phyloP scores from a whole-genome alignment of 2,329 filamentous ascomycete species.

The Amesomyces nigricolor region DNA sequence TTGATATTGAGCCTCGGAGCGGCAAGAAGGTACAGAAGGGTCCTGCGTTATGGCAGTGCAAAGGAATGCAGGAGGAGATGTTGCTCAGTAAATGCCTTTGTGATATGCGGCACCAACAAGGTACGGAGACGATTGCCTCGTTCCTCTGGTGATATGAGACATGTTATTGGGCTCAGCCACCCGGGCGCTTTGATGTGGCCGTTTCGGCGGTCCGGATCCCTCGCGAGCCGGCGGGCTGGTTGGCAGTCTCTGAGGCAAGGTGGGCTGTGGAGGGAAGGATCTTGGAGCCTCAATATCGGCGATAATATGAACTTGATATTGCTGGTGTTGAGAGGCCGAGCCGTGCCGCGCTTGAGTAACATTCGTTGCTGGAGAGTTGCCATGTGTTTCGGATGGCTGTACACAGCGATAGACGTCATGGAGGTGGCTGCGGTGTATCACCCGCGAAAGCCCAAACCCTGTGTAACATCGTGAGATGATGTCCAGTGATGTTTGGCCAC shows the following conservation, averaged over 20 bases:
- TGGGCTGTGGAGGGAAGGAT: too few species aligned
- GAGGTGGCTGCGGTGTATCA: conserved; percentile 6
- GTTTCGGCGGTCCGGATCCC: conserved; percentile 7
- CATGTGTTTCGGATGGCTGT: not conserved
- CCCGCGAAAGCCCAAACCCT: not conserved
- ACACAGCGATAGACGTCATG: conserved; percentile 1
- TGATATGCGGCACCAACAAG: not conserved
- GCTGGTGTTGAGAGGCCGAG: not conserved
- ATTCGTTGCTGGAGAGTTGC: not conserved
- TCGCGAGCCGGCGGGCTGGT: not conserved
- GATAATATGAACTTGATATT: not conserved
- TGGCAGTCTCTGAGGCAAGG: not conserved
- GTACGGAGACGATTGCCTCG: too few species aligned
- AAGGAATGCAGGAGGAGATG: not conserved
- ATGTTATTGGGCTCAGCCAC: conserved; percentile 7
- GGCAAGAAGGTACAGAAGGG: not conserved
- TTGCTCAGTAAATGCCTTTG: not conserved
- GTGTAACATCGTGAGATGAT: not conserved
- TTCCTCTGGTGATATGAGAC: conserved; percentile 6
- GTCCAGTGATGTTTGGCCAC: not conserved
- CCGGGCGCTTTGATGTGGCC: not conserved
- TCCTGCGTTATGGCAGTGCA: not conserved
- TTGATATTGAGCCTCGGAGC: too few species aligned
- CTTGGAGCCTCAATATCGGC: not conserved
- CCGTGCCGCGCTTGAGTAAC: not conserved